Evolutionary conservation across 441 rosid genomes (phyloP).

Genomic region (Jatropha podagrica): DNA sequence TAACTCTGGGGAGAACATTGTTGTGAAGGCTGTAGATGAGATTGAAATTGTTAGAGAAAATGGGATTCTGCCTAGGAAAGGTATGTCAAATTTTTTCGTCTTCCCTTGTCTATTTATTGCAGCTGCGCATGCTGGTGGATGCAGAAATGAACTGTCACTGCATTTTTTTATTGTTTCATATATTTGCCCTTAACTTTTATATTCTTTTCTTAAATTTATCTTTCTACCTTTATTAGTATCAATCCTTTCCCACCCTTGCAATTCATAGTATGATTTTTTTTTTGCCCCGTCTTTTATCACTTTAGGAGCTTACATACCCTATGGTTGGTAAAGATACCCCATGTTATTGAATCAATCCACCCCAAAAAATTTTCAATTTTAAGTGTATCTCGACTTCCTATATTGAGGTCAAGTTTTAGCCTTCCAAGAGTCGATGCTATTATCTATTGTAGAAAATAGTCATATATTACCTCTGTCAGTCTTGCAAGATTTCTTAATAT

Average conservation of each 20-base stretch:
- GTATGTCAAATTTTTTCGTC: conserved; percentile 15
- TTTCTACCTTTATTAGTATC: background rate
- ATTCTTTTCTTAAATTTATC: background rate
- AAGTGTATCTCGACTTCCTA: background rate
- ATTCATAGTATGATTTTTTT: background rate
- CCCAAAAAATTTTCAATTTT: background rate
- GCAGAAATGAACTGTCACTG: background rate
- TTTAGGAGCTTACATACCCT: background rate
- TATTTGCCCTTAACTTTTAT: background rate
- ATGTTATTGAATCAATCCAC: no score
- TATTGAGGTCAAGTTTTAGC: background rate
- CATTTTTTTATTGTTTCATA: no score
- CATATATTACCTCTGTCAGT: background rate
- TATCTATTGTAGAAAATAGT: no score
- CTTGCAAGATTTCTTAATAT: background rate
- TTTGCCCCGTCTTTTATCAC: background rate
- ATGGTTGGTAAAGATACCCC: background rate
- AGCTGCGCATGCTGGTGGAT: background rate
- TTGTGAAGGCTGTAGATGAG: conserved; percentile 31
- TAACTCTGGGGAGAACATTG: conserved; percentile 33
- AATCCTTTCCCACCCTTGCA: background rate
- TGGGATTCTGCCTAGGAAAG: conserved; percentile 23
- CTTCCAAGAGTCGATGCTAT: background rate
- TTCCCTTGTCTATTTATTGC: background rate
- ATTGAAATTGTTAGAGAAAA: conserved; percentile 24